Evolutionary conservation across 805 yeast genomes (phyloP).

Genomic region (Aciculoconidium aculeatum): DNA sequence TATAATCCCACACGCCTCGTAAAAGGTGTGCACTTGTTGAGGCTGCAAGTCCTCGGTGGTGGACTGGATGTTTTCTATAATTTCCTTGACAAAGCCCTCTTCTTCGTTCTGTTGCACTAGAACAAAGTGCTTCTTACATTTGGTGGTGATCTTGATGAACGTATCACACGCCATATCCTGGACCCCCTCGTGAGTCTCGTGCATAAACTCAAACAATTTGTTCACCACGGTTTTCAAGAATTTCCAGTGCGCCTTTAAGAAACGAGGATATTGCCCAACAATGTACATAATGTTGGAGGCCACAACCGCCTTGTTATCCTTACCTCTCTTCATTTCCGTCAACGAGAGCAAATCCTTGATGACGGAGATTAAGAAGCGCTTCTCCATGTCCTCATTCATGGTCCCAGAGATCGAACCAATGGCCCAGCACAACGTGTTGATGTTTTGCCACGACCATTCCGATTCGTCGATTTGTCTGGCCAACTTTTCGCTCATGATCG

Average conservation of each 20-base stretch:
- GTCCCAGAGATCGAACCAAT: slow-evolving; percentile 98
- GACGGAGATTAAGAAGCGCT: slow-evolving; percentile 85
- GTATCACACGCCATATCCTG: slow-evolving; percentile 99
- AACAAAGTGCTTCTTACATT: slow-evolving; percentile 94
- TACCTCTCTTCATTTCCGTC: slow-evolving; percentile 95
- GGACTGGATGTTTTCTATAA: slow-evolving; percentile 72
- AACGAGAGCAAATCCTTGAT: slow-evolving; percentile 86
- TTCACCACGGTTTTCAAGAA: slow-evolving; percentile 92
- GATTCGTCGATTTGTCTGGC: slow-evolving; percentile 91
- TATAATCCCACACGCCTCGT: slow-evolving; percentile 94
- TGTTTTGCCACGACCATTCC: slow-evolving; percentile 99
- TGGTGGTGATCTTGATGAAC: slow-evolving; percentile 88
- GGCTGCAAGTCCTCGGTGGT: slow-evolving; percentile 93
- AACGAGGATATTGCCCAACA: slow-evolving; percentile 98
- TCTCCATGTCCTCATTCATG: slow-evolving; percentile 97
- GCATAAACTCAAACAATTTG: slow-evolving; percentile 97
- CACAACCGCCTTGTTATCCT: slow-evolving; percentile 96
- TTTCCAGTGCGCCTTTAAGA: slow-evolving; percentile 96
- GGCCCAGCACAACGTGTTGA: slow-evolving; percentile 98
- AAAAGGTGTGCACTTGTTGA: slow-evolving; percentile 96
- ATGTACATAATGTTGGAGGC: slow-evolving; percentile 99
- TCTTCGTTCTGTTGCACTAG: slow-evolving; percentile 77
- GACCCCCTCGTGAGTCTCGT: slow-evolving; percentile 99
- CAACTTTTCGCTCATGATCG: slow-evolving; percentile 86
- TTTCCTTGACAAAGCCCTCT: slow-evolving; percentile 89